Base-by-base conservation (phyloP, 2,329 filamentous ascomycete genomes). In the Xylariaceae sp. region DNA sequence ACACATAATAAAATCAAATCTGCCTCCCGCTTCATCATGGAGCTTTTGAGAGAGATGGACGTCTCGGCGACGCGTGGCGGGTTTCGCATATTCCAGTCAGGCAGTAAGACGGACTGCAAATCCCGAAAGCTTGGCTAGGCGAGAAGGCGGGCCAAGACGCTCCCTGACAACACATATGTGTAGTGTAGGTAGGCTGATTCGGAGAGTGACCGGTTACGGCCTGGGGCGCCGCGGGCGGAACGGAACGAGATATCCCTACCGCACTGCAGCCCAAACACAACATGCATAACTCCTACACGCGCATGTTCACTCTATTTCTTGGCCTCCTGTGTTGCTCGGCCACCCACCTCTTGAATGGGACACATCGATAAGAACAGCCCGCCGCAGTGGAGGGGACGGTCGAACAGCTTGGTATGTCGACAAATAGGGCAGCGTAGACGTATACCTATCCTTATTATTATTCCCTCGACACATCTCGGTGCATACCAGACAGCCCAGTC, bases 111-210 rank as follows among this genome's bases (percentile, higher is more conserved):
- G 57, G 57, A 48, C 49, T 49, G 22, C 37, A 54, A 53, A 51
- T 53, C 57, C 54, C 57, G 57, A 55, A 53, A 41, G 57, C 57
- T 57, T 59, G 57, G 57, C 54, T 53, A 51, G 49, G 47, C 55
- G 43, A 53, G 44, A 43, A 54, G 47, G 47, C 47, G 48, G 53
- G 56, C 53, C 26, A 53, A 55, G 56, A 53, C 46, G 49, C 40
- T 53, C 47, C 32, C 18, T 43, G 49, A 51, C 30, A 44, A 51
- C 26, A 56, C 12, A 45, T 40, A 50, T n/a, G n/a, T n/a, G n/a
- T n/a, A n/a, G n/a, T n/a, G n/a, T n/a, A n/a, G n/a, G n/a, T 48
- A 49, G 32, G 45, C 37, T 37, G 47, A 47, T 50, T 54, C 41
- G 44, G 44, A 53, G 32, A 56, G 47, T 54, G 54, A 51, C 55